A percentile compares a stretch with the other conserved stretches of the same genome.
These are phyloP conservation scores for Chalciporus piperatus DNA, from an alignment of 768 basidiomycete genomes.

Conservation along the genomic window DNA sequence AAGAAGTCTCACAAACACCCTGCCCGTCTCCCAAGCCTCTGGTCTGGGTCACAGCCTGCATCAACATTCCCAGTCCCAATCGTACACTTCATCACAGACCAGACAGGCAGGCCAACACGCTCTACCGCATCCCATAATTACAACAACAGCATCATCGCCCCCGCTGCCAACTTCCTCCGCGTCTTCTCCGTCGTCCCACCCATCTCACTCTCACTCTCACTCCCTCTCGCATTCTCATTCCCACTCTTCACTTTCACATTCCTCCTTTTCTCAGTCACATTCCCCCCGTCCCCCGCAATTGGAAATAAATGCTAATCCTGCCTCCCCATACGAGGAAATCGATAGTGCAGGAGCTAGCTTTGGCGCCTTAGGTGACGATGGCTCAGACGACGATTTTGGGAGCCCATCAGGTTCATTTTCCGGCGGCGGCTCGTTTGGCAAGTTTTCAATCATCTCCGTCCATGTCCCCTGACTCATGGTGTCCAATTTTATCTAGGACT, in stretches of 20 bases:
- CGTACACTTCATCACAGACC: slow-evolving; percentile 17
- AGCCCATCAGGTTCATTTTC: slow-evolving; percentile 18
- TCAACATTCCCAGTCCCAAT: slow-evolving; percentile 28
- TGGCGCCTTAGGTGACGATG: slow-evolving; percentile 19
- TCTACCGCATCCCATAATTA: slow-evolving; percentile 31
- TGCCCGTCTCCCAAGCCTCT: slow-evolving; percentile 33
- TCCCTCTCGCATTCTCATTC: slow-evolving; percentile 22
- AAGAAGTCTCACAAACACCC: slow-evolving; percentile 54
- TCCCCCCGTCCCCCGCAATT: slow-evolving; percentile 23
- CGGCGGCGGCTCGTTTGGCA: slow-evolving; percentile 8
- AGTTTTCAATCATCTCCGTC: background rate
- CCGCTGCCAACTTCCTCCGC: slow-evolving; percentile 22
- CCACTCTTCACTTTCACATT: slow-evolving; percentile 22
- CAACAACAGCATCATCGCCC: slow-evolving; percentile 30
- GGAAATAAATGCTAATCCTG: slow-evolving; percentile 28
- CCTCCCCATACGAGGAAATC: slow-evolving; percentile 55
- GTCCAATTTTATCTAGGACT: slow-evolving; percentile 1
- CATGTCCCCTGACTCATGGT: background rate
- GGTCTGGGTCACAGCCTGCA: slow-evolving; percentile 13
- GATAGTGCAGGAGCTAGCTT: slow-evolving; percentile 41
- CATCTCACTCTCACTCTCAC: slow-evolving; percentile 20
- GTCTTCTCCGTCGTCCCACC: slow-evolving; percentile 24
- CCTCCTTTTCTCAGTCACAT: slow-evolving; percentile 20
- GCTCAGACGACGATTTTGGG: slow-evolving; percentile 25
- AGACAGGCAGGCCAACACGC: slow-evolving; percentile 3